phyloP scores from a whole-genome alignment of 106 monocot species.

The Allium fistulosum region DNA sequence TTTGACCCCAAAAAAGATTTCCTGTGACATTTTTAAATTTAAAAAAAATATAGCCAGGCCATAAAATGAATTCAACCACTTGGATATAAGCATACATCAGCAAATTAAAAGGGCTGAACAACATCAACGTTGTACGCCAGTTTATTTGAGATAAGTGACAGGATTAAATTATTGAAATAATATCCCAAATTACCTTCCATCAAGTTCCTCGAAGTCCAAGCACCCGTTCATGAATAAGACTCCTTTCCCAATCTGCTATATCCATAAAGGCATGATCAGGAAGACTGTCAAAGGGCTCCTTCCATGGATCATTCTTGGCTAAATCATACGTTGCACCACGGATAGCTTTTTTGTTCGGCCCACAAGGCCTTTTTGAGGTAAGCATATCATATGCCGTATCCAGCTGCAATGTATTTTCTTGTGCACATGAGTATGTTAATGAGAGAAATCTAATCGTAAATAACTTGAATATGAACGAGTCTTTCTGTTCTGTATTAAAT shows the following conservation, averaged over 20 bases:
- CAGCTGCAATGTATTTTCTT: conserved; percentile 23
- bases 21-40: too few relatives aligned
- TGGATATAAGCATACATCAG: too few relatives aligned
- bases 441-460: neutral
- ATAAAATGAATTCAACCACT: too few relatives aligned
- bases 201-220: conserved; percentile 46
- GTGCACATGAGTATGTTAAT: neutral
- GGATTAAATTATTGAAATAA: too few relatives aligned
- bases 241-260: conserved; percentile 62
- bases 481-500: neutral
- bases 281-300: conserved; percentile 74
- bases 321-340: conserved; percentile 83
- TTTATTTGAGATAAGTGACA: too few relatives aligned
- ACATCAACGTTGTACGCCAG: too few relatives aligned
- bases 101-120: too few relatives aligned
- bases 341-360: conserved; percentile 66
- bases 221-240: conserved; percentile 55
- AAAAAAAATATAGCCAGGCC: too few relatives aligned
- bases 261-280: conserved; percentile 61
- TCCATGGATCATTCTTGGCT: conserved; percentile 66
- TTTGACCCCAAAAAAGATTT: too few relatives aligned
- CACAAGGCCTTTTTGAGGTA: conserved; percentile 75
- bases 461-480: too few relatives aligned
- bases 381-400: conserved; percentile 46
- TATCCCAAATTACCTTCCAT: neutral